Evolutionary conservation across 495 filamentous ascomycete species (phyloP), one percentile per base, ranked within the genome.

Genomic region (Delitschia confertaspora): DNA sequence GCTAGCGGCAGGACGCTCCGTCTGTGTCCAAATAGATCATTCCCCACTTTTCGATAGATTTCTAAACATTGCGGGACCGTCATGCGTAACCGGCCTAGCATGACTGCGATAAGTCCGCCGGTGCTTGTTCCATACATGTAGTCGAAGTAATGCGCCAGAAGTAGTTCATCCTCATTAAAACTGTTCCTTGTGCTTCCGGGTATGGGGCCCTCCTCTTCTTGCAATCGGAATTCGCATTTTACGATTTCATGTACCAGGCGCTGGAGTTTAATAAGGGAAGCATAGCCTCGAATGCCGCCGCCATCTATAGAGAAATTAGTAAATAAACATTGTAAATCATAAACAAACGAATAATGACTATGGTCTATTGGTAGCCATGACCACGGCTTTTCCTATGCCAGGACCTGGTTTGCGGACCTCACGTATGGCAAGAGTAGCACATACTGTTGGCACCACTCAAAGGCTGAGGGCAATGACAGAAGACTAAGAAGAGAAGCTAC

Each of bases 1-100:
- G 51, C 55, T 5, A 67, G 42, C 6, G 64, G 64, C 9, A 67
- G 41, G 7, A 39, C 31, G 33, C 47, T 61, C 9, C 64, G 55
- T 22, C 51, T 51, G 8, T 46, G 59, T 6, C 64, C 70, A 48
- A 74, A 73, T 0, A 74, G 60, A 33, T 66, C 49, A 4, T 65
- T 57, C 8, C 68, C 67, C 27, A 75, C 65, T 16, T 57, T 42
- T 16, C 59, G 45, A 40, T 76, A 76, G 10, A 70, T 65, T 10
- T 61, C 53, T 26, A 75, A 60, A 38, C 66, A 73, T 45, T 75
- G 66, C 9, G 69, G 60, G 7, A 75, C 64, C 2, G 62, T 67
- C 70, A 76, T 74, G 21, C 66, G 60, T 8, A 75, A 53, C 10
- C 73, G 58, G 1, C 71, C 72, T 5, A 77, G 63, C 61, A 76